Percentiles rank a stretch among this genome's conserved stretches.
phyloP scores from a whole-genome alignment of 768 basidiomycete genomes.

The Favolaschia claudopus region DNA sequence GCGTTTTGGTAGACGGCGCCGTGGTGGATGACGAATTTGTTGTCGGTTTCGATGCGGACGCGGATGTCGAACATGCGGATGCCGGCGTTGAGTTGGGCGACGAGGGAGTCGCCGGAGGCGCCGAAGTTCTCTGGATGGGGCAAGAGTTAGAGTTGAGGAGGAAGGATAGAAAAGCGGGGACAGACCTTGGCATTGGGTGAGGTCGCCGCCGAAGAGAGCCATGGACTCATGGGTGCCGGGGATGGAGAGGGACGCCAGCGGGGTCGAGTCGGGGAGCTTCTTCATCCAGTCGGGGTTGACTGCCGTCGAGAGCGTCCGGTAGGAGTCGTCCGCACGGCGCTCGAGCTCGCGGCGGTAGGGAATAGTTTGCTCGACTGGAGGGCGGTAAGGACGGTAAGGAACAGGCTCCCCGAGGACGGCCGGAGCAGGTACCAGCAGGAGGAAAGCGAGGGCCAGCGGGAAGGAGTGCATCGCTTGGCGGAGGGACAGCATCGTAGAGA shows the following conservation, averaged over 20 bases:
- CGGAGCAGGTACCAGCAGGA: conserved; percentile 8
- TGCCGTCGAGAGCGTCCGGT: conserved; percentile 20
- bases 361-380: neutral
- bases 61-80: conserved; percentile 27
- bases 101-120: conserved; percentile 12
- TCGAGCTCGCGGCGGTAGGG: neutral
- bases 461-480: too few relatives aligned
- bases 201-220: conserved; percentile 20
- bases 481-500: conserved; percentile 5
- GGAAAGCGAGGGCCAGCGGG: too few relatives aligned
- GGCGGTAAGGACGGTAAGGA: too few relatives aligned
- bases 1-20: conserved; percentile 25
- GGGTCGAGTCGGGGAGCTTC: conserved; percentile 3
- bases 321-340: conserved; percentile 13
- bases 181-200: conserved; percentile 22
- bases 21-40: conserved; percentile 23
- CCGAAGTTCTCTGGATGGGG: conserved; percentile 22
- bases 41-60: conserved; percentile 14
- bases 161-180: too few relatives aligned
- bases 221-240: conserved; percentile 24
- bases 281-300: conserved; percentile 26
- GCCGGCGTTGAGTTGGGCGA: conserved; percentile 25
- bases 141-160: neutral
- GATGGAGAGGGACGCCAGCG: conserved; percentile 20
- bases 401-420: conserved; percentile 3